Evolutionary conservation across 768 basidiomycete genomes (phyloP).

Genomic region (Suillus discolor): DNA sequence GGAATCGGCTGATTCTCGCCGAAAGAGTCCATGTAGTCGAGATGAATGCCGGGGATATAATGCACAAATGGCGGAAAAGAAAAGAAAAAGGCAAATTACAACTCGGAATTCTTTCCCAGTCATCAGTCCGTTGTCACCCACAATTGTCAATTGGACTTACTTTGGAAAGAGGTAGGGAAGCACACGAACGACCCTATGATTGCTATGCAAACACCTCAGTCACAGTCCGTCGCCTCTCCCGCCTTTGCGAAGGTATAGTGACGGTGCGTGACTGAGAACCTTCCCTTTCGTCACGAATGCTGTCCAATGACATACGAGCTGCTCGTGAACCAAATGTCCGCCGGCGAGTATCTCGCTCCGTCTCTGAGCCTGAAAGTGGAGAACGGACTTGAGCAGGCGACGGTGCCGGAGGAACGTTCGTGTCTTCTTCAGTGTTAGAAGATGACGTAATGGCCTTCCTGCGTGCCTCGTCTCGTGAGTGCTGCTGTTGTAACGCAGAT

Average conservation of each 20-base stretch:
- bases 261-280: slow-evolving; percentile 44
- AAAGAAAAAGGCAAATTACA: slow-evolving; percentile 22
- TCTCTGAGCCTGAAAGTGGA: slow-evolving; percentile 49
- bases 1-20: slow-evolving; percentile 18
- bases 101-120: slow-evolving; percentile 8
- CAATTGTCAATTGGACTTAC: slow-evolving; percentile 16
- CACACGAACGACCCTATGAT: slow-evolving; percentile 14
- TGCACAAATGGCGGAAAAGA: slow-evolving; percentile 19
- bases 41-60: slow-evolving; percentile 27
- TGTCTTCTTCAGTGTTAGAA: slow-evolving; percentile 28
- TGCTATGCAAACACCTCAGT: slow-evolving; percentile 46
- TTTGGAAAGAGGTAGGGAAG: slow-evolving; percentile 15
- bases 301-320: slow-evolving; percentile 50
- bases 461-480: slow-evolving; percentile 39
- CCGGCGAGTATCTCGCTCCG: slow-evolving; percentile 47
- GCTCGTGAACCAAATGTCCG: slow-evolving; percentile 41
- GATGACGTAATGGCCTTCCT: slow-evolving; percentile 37
- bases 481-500: slow-evolving; percentile 57
- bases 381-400: slow-evolving; percentile 28
- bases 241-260: slow-evolving; percentile 31
- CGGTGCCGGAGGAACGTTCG: slow-evolving; percentile 7
- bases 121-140: background rate
- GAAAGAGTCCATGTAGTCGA: slow-evolving; percentile 22
- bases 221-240: slow-evolving; percentile 51
- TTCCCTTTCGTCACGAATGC: slow-evolving; percentile 31